phyloP scores from a whole-genome alignment of 805 yeast species.

The Phaffomyces thermotolerans region DNA sequence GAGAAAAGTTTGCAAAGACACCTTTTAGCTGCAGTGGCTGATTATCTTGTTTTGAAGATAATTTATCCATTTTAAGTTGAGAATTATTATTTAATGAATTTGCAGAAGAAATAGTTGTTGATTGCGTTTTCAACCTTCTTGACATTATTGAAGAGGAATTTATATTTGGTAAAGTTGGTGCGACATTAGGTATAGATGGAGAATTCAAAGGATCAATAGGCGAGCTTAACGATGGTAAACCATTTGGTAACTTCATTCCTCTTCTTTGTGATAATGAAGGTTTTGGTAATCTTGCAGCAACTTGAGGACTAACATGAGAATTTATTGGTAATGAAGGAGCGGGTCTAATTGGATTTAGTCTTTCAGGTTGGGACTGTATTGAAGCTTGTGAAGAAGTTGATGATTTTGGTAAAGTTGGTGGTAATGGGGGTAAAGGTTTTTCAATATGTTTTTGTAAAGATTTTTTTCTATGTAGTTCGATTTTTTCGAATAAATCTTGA shows the following conservation, averaged over 20 bases:
- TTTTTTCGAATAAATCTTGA: constrained; percentile 11
- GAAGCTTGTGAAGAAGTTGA: neutral
- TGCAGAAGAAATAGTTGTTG: constrained; percentile 4
- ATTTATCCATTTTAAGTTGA: neutral
- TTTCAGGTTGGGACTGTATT: neutral
- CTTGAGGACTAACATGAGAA: constrained; percentile 67
- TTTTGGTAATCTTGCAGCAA: constrained; percentile 73
- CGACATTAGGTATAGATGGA: neutral
- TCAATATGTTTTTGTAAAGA: constrained; percentile 13
- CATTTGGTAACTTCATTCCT: constrained; percentile 85
- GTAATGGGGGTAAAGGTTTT: constrained; percentile 35
- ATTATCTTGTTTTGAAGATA: neutral
- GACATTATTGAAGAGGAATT: constrained; percentile 6
- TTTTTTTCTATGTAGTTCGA: constrained; percentile 17
- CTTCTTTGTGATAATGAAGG: constrained; percentile 74
- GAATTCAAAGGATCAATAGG: constrained; percentile 12
- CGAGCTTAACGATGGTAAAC: constrained; percentile 45
- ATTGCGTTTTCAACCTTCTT: constrained; percentile 6
- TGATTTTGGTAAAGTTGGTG: constrained; percentile 19
- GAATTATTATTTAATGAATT: neutral
- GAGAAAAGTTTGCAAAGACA: constrained; percentile 74
- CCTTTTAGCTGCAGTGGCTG: constrained; percentile 37
- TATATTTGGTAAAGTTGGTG: constrained; percentile 1
- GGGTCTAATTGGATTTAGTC: constrained; percentile 22
- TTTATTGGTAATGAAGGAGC: constrained; percentile 25